These are phyloP conservation scores for Drechmeria coniospora DNA, from an alignment of 2,329 filamentous ascomycete genomes.

Conservation along the genomic window DNA sequence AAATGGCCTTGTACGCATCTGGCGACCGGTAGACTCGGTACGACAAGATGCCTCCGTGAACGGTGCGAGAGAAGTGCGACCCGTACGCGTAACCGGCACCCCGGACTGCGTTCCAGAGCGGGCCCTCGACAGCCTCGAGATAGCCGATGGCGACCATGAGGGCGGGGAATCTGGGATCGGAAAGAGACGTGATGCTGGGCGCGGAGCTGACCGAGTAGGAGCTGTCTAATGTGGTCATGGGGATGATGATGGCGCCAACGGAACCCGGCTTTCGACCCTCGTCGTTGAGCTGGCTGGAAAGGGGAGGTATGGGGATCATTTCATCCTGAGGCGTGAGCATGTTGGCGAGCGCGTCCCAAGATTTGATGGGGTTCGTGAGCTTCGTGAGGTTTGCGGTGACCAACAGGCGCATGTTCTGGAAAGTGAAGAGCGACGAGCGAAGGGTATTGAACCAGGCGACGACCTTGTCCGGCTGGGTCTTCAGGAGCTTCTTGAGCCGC, in stretches of 20 bases:
- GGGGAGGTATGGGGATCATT: conserved; percentile 56
- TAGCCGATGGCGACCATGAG: conserved; percentile 82
- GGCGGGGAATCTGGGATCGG: conserved; percentile 64
- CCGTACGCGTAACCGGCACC: conserved; percentile 91
- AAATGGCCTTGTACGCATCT: conserved; percentile 74
- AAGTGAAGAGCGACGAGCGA: conserved; percentile 59
- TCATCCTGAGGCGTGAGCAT: conserved; percentile 23
- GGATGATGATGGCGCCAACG: conserved; percentile 61
- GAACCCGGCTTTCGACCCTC: conserved; percentile 63
- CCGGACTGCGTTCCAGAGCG: conserved; percentile 83
- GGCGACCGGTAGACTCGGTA: conserved; percentile 85
- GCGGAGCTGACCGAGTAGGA: conserved; percentile 71
- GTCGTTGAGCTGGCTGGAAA: conserved; percentile 54
- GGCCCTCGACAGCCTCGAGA: conserved; percentile 84
- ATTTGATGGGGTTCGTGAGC: conserved; percentile 57
- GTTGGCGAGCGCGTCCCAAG: conserved; percentile 49
- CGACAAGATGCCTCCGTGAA: conserved; percentile 65
- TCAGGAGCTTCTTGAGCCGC: conserved; percentile 65
- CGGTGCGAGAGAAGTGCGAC: conserved; percentile 59
- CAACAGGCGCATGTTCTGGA: conserved; percentile 72
- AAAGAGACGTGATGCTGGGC: conserved; percentile 58
- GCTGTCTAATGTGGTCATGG: conserved; percentile 84
- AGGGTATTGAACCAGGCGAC: conserved; percentile 65
- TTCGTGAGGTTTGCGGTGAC: conserved; percentile 68
- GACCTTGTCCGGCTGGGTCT: conserved; percentile 59